phyloP scores from a whole-genome alignment of 1,139 yeast genomes.

The Saccharomyces hybrid region DNA sequence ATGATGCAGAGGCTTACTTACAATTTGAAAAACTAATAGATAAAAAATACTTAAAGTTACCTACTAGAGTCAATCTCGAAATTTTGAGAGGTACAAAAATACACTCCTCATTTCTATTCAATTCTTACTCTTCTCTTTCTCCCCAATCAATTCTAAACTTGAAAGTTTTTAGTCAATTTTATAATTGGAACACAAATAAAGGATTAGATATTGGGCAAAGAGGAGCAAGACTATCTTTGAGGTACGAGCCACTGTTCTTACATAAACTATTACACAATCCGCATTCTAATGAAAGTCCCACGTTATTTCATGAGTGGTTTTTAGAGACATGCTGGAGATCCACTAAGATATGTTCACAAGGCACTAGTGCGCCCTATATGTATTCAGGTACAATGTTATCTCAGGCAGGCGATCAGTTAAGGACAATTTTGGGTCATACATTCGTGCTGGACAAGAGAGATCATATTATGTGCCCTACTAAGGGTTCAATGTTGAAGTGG shows the following conservation, averaged over 20 bases:
- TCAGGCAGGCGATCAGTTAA: constrained; percentile 54
- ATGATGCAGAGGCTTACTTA: constrained; percentile 89
- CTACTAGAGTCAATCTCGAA: constrained; percentile 37
- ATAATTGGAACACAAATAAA: not conserved
- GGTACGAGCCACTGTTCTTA: not conserved
- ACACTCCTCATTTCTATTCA: constrained; percentile 59
- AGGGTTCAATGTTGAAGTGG: constrained; percentile 47
- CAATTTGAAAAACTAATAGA: constrained; percentile 69
- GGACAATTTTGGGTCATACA: constrained; percentile 49
- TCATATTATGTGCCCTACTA: constrained; percentile 45
- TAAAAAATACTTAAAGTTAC: not conserved
- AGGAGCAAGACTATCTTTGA: not conserved
- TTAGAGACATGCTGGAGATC: not conserved
- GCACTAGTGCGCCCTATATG: not conserved
- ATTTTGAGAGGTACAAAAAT: constrained; percentile 78
- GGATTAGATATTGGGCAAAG: not conserved
- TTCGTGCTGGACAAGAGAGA: constrained; percentile 51
- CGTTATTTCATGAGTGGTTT: constrained; percentile 2
- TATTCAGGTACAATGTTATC: constrained; percentile 29
- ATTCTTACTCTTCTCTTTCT: constrained; percentile 50
- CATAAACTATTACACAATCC: not conserved
- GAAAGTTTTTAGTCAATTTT: constrained; percentile 33
- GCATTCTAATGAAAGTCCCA: not conserved
- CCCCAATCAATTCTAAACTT: constrained; percentile 44
- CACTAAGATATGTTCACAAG: not conserved